These are phyloP conservation scores for Trypanosoma congolense DNA, from an alignment of 208 protist species.

Conservation along the genomic window DNA sequence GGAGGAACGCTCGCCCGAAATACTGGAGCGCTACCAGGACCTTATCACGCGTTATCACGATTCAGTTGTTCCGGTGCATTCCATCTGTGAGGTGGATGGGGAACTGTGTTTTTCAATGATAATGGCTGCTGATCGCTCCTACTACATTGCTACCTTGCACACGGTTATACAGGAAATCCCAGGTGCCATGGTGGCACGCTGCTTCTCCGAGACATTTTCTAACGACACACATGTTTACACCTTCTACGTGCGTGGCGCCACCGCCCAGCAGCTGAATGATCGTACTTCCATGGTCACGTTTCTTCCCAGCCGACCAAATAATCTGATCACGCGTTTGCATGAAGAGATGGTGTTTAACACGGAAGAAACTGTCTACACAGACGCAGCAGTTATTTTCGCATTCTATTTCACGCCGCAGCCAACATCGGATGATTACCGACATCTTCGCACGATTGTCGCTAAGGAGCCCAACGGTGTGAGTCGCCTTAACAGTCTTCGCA, in stretches of 20 bases:
- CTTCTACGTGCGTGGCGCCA: constrained; percentile 50
- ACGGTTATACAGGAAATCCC: constrained; percentile 65
- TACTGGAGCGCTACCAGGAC: constrained; percentile 54
- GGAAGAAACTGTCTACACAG: constrained; percentile 70
- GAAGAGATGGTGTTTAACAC: constrained; percentile 44
- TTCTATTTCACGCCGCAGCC: constrained; percentile 89
- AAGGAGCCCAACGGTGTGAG: constrained; percentile 81
- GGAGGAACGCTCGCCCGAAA: constrained; percentile 31
- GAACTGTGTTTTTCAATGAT: constrained; percentile 64
- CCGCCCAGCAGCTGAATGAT: constrained; percentile 34
- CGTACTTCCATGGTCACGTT: constrained; percentile 55
- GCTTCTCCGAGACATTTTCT: constrained; percentile 67
- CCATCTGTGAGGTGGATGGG: constrained; percentile 20
- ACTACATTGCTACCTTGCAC: constrained; percentile 63
- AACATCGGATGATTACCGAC: constrained; percentile 72
- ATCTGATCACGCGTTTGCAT: constrained; percentile 66
- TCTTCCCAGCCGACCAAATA: constrained; percentile 64
- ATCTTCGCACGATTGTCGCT: constrained; percentile 47
- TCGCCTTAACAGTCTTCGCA: constrained; percentile 84
- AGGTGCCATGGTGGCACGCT: constrained; percentile 39
- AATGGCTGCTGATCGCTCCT: constrained; percentile 47
- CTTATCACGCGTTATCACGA: constrained; percentile 55
- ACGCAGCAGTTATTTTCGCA: constrained; percentile 68
- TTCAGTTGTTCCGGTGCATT: constrained; percentile 53
- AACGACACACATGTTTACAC: constrained; percentile 77